Base-by-base conservation (phyloP, 2,329 filamentous ascomycete genomes). In the Stachybotrys elegans region DNA sequence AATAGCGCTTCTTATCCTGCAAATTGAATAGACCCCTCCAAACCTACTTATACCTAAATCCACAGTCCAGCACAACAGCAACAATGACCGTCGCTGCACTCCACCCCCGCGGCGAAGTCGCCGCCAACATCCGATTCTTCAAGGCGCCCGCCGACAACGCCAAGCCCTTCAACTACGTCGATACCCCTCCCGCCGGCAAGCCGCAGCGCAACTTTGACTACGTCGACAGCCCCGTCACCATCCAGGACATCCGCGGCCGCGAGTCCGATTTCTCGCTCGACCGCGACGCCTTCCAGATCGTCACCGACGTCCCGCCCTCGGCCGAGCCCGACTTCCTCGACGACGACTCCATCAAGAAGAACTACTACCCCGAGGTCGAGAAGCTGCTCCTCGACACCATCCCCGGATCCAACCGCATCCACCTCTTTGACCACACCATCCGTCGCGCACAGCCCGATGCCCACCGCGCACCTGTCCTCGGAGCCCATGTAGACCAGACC, bases 401-500 rank as follows among this genome's bases (percentile, higher is more conserved):
- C 14, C 81, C 84, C 0, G 86, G 84, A 43, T 75, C 79, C 21
- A 73, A 78, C 45, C 73, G 75, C 5, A 71, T 95, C 22, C 70
- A 88, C 53, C 69, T 95, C 59, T 95, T 95, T 67, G 89, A 95
- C 71, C 87, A 95, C 69, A 95, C 89, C 7, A 80, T 95, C 61
- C 84, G 90, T n/a, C 79, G 86, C 34, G 71, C 79, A 11, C 60
- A 65, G 2, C 75, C 81, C 0, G 64, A 70, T 43, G 77, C 85
- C 0, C 62, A 65, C n/a, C 79, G 89, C 39, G 71, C 69, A 2
- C 88, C 90, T 2, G 88, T 94, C 0, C 78, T 72, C 12, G 66
- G 78, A 32, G 86, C 86, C 0, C 90, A 95, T 64, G 86, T 95
- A 49, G 90, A 95, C 62, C 90, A 95, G 66, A 93, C 88, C 0